Base-by-base conservation (phyloP, 75 land plant genomes). In the Pinus tabuliformis region DNA sequence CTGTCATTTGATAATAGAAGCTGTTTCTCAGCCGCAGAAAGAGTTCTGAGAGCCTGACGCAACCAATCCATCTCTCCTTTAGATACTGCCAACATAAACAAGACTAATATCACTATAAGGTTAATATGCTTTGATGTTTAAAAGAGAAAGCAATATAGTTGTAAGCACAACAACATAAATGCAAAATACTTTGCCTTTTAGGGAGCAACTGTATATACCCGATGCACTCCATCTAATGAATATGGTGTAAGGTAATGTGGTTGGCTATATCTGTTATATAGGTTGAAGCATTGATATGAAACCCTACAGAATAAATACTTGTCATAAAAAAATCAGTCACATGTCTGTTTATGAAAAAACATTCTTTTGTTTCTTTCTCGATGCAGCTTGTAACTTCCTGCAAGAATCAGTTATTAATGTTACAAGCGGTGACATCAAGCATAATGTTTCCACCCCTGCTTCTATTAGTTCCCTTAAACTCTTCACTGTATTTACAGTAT, bases 21-120 rank as follows among this genome's bases (percentile, higher is more conserved):
- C 70, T 97, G 96, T 74, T 97, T 97, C 77, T 97, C 99, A 18
- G 99, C 95, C 77, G 92, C 96, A 60, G 98, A 95, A 8, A 97
- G 83, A 22, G 86, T 91, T 73, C 84, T 97, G 58, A 97, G 78
- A 64, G 98, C 99, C 70, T 93, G 92, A 4, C 96, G 92, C 14
- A 97, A 79, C 80, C 92, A 91, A 62, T 86, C 90, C 86, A 87
- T 86, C 21, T 97, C 98, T 78, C 88, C 98, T 76, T 92, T 97
- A 17, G 85, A 78, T 74, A 93, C 99, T 97, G 94, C 70, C 86
- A 73, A 9, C 20, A 42, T 20, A 20, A 68, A 68, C 11, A 36
- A 68, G 52, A 73, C 60, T 14, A 59, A 33, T 56, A 3, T 37
- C 72, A 68, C 22, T 68, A 42, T 20, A 42, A 68, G 20, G 52